Evolutionary conservation across 495 filamentous ascomycete species (phyloP), one percentile per base, ranked within the genome.

Genomic region (Alectoria sarmentosa): DNA sequence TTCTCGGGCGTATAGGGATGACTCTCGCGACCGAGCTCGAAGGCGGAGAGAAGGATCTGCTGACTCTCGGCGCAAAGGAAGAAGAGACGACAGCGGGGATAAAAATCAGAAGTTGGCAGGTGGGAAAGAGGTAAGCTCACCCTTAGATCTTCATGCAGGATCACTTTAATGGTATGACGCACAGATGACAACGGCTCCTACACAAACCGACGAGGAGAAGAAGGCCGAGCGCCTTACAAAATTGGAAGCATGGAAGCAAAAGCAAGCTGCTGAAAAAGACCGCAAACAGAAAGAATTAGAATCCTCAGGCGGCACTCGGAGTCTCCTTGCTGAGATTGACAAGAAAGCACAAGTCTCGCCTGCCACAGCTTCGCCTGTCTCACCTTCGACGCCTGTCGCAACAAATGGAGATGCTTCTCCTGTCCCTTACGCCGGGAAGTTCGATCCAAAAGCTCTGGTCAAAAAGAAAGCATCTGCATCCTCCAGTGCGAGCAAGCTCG

Each of bases 191-290:
- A 66, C 76, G 39, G 78, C 85, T 23, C 78, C 87, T 62, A 75
- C 79, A 38, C 84, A 83, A 69, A 84, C 88, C 23, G 90, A 92
- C 65, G 88, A 89, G 62, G 88, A 94, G 48, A 93, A 94, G 72
- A 90, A 91, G 71, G 89, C 86, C 55, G 90, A 95, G 72, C 79
- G 89, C 59, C 80, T 92, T 41, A 90, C 91, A 37, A 93, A 91
- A 66, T 73, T 96, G 39, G 89, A 92, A 73, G 90, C 90, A 67
- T 96, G 92, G 91, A 96, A 95, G 74, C 86, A 89, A 73, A 94
- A 95, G 69, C 88, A 90, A 66, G 84, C 83, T 23, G 90, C 89
- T 44, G 84, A 91, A 69, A 87, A 89, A 67, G 89, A 89, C 70
- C 82, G 82, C 57, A 91, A 90, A 69, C 86, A 90, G 72, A 87